Conservation (phyloP, 2,329 filamentous ascomycete genomes). For the Stylonectria norvegica region DNA sequence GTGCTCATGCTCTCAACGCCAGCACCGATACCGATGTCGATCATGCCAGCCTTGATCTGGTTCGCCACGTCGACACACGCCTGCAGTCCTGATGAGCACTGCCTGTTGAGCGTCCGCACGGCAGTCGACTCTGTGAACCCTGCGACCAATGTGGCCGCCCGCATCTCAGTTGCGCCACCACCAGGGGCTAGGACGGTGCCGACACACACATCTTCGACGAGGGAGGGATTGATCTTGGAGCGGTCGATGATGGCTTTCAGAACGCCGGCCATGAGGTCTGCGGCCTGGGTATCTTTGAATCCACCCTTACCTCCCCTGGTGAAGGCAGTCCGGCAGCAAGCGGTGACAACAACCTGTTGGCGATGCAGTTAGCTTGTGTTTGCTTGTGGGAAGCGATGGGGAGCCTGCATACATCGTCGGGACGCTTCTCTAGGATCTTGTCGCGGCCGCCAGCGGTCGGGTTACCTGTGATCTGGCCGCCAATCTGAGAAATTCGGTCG, state of each 20-base stretch:
- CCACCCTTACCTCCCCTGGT: conserved; percentile 90
- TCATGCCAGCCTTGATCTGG: conserved; percentile 87
- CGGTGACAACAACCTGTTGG: conserved; percentile 79
- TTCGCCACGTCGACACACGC: conserved; percentile 93
- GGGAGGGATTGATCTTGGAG: conserved; percentile 80
- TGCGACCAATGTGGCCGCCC: conserved; percentile 83
- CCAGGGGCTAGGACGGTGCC: conserved; percentile 89
- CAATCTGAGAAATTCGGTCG: conserved; percentile 58
- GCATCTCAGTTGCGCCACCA: conserved; percentile 94
- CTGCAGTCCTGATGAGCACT: conserved; percentile 91
- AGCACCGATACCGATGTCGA: conserved; percentile 89
- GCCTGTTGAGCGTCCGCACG: conserved; percentile 86
- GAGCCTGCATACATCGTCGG: conserved; percentile 57
- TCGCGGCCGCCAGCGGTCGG: conserved; percentile 50
- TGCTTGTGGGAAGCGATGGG: conserved; percentile 1
- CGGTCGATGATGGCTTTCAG: conserved; percentile 78
- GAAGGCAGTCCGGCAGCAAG: conserved; percentile 84
- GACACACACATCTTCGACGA: conserved; percentile 91
- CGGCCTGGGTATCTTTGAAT: conserved; percentile 89
- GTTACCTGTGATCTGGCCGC: conserved; percentile 61
- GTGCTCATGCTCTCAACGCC: conserved; percentile 95
- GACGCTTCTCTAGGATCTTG: conserved; percentile 61
- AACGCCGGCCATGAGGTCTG: conserved; percentile 80
- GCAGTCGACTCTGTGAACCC: conserved; percentile 83
- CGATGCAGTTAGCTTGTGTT: conserved; percentile 22